A percentile compares a stretch with the other conserved stretches of the same genome.
Evolutionary conservation across 163 green algal genomes (phyloP).

Genomic region (Scenedesmus sp.): DNA sequence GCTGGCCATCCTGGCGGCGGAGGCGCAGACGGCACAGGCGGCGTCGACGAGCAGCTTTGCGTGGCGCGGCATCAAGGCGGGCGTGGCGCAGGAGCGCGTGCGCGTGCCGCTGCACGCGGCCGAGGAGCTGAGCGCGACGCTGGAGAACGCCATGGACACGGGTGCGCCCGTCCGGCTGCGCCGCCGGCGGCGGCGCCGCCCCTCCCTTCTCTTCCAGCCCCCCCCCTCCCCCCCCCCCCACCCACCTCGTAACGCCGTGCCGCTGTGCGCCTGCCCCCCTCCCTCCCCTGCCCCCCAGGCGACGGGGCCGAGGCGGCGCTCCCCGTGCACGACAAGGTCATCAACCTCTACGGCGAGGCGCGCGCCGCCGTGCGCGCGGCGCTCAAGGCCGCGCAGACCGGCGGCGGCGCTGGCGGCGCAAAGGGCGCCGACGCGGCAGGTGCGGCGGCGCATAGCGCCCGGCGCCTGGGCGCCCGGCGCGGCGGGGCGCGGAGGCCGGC

Average conservation of each 20-base stretch:
- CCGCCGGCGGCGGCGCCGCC: no score
- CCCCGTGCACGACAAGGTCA: slow-evolving; percentile 52
- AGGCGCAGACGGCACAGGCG: slow-evolving; percentile 55
- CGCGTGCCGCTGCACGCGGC: slow-evolving; percentile 58
- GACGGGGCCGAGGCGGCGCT: slow-evolving; percentile 50
- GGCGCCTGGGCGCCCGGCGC: no score
- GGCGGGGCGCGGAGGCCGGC: no score
- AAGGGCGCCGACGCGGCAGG: slow-evolving; percentile 27
- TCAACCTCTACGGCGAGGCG: slow-evolving; percentile 62
- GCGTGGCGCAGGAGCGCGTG: slow-evolving; percentile 58
- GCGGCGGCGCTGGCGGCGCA: slow-evolving; percentile 32
- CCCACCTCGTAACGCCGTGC: no score
- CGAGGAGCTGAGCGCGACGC: slow-evolving; percentile 38
- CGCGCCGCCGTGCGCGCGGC: slow-evolving; percentile 45
- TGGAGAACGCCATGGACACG: slow-evolving; percentile 30
- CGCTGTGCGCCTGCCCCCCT: no score
- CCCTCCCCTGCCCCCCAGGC: no score
- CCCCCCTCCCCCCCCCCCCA: no score
- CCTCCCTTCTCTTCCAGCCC: no score
- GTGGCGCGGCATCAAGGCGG: slow-evolving; percentile 57
- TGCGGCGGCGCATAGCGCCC: neutral
- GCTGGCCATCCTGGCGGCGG: slow-evolving; percentile 57
- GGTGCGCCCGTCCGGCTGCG: no score
- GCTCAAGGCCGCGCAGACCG: slow-evolving; percentile 23
- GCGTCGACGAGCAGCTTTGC: slow-evolving; percentile 53